These are phyloP conservation scores for Desmodesmus armatus DNA, from an alignment of 139 green algal genomes.

Conservation along the genomic window DNA sequence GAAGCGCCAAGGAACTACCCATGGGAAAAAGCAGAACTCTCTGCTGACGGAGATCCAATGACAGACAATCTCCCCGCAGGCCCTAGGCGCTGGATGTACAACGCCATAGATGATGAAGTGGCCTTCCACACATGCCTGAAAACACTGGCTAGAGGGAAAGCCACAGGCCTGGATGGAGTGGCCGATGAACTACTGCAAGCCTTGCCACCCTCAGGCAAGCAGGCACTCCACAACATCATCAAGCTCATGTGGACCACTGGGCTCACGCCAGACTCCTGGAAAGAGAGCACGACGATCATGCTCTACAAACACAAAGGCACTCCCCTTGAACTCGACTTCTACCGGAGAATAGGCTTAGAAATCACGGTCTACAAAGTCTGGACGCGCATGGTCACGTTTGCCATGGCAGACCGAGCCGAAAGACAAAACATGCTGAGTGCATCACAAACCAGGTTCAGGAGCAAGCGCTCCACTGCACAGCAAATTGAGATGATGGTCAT, in stretches of 20 bases:
- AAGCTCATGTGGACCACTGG: conserved; percentile 52
- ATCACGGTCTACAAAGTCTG: conserved; percentile 61
- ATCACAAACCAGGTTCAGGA: conserved; percentile 55
- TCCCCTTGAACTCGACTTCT: conserved; percentile 32
- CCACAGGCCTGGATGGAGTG: too few species aligned
- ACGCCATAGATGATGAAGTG: too few species aligned
- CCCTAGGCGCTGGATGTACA: too few species aligned
- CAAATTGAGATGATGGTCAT: conserved; percentile 38
- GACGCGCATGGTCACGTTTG: conserved; percentile 42
- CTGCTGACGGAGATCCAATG: too few species aligned
- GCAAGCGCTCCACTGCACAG: not conserved
- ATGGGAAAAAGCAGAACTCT: too few species aligned
- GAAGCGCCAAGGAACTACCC: too few species aligned
- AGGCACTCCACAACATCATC: conserved; percentile 36
- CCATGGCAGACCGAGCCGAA: conserved; percentile 36
- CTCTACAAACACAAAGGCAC: conserved; percentile 52
- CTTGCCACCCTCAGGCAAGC: conserved; percentile 30
- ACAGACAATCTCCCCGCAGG: too few species aligned
- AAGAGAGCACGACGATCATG: conserved; percentile 44
- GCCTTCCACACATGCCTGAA: too few species aligned
- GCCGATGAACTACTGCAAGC: conserved; percentile 52
- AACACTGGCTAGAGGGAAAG: too few species aligned
- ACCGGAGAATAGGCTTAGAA: conserved; percentile 44
- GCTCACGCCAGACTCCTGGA: conserved; percentile 44
- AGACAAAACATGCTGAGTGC: conserved; percentile 19